Conservation (phyloP, 1,284 basidiomycete genomes). For the Phellopilus nigrolimitatus region DNA sequence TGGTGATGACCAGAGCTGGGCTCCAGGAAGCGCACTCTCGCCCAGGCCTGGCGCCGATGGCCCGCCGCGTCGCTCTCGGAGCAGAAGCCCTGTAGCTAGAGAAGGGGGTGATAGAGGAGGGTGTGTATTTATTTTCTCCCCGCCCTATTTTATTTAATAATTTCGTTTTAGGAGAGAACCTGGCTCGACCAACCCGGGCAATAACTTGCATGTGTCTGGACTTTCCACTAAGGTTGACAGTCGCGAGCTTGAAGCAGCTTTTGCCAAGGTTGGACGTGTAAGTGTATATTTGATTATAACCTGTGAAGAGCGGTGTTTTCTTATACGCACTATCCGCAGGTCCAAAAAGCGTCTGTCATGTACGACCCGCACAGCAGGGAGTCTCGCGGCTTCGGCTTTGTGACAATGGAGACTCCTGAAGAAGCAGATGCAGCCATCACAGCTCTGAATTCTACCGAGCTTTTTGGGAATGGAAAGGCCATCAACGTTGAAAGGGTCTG, state of each 20-base stretch:
- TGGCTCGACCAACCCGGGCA: slow-evolving; percentile 74
- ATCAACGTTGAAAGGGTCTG: slow-evolving; percentile 83
- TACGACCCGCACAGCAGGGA: slow-evolving; percentile 95
- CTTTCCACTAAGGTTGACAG: slow-evolving; percentile 79
- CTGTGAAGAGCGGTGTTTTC: background rate
- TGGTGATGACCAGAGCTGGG: slow-evolving; percentile 42
- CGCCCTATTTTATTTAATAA: slow-evolving; percentile 13
- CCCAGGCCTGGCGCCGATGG: slow-evolving; percentile 42
- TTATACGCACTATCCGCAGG: slow-evolving; percentile 41
- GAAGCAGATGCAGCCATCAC: slow-evolving; percentile 90
- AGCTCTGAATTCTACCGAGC: slow-evolving; percentile 75
- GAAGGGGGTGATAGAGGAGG: slow-evolving; percentile 41
- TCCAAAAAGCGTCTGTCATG: slow-evolving; percentile 91
- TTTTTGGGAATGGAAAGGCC: slow-evolving; percentile 88
- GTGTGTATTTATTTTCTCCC: background rate
- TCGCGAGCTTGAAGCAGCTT: slow-evolving; percentile 82
- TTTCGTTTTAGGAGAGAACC: slow-evolving; percentile 28
- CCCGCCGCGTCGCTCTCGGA: slow-evolving; percentile 62
- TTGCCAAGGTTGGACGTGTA: slow-evolving; percentile 87
- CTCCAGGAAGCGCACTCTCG: slow-evolving; percentile 42
- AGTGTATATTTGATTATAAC: slow-evolving; percentile 29
- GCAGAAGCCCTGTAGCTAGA: slow-evolving; percentile 57
- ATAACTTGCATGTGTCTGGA: slow-evolving; percentile 94
- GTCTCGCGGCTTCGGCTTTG: slow-evolving; percentile 96
- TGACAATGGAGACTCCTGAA: slow-evolving; percentile 85